Evolutionary conservation across 1,139 yeast species (phyloP).

Genomic region (Debaryomyces sp.): DNA sequence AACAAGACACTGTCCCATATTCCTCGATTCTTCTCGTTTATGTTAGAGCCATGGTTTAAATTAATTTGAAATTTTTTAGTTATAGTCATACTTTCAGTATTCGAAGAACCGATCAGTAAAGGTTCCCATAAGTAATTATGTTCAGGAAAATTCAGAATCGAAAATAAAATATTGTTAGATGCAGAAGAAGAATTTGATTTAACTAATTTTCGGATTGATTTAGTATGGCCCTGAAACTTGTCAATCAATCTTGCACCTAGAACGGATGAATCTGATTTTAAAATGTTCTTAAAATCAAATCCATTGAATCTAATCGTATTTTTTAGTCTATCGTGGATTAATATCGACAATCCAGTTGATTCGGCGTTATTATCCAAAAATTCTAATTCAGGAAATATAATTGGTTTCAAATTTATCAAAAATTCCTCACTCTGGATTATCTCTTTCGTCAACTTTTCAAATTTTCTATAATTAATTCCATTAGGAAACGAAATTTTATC

Average conservation of each 20-base stretch:
- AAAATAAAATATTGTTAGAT: slow-evolving; percentile 33
- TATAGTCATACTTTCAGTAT: slow-evolving; percentile 26
- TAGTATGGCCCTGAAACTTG: slow-evolving; percentile 83
- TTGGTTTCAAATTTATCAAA: slow-evolving; percentile 23
- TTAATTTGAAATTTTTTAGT: slow-evolving; percentile 41
- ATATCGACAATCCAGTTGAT: slow-evolving; percentile 22
- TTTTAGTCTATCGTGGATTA: slow-evolving; percentile 44
- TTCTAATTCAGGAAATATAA: slow-evolving; percentile 25
- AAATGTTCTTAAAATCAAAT: slow-evolving; percentile 19
- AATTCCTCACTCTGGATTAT: slow-evolving; percentile 7
- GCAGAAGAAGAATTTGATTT: slow-evolving; percentile 50
- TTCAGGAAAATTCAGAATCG: slow-evolving; percentile 45
- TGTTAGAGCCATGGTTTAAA: slow-evolving; percentile 14
- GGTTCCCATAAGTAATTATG: slow-evolving; percentile 73
- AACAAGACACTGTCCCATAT: slow-evolving; percentile 38
- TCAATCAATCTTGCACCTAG: slow-evolving; percentile 28
- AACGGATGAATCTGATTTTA: slow-evolving; percentile 6
- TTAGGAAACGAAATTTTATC: slow-evolving; percentile 20
- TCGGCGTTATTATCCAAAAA: slow-evolving; percentile 16
- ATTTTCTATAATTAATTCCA: not conserved
- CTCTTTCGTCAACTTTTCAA: slow-evolving; percentile 2
- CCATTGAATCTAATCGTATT: slow-evolving; percentile 35
- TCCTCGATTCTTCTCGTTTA: slow-evolving; percentile 14
- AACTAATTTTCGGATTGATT: slow-evolving; percentile 67
- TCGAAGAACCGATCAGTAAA: slow-evolving; percentile 27